Evolutionary conservation across 2,329 filamentous ascomycete species (phyloP).

Genomic region (Curvularia verruculosa): DNA sequence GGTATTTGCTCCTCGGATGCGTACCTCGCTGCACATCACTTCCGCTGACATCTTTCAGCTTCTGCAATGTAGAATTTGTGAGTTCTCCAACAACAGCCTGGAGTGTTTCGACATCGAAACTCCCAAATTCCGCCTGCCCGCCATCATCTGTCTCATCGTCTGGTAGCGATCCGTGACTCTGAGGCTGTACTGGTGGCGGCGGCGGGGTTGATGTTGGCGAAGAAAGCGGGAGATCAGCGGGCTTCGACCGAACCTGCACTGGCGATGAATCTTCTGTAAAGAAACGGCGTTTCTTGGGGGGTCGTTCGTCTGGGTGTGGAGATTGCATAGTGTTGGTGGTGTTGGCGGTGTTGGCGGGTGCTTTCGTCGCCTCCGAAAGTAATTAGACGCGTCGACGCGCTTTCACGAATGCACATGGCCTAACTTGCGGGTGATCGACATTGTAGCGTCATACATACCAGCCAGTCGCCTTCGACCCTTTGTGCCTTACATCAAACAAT

Average conservation of each 20-base stretch:
- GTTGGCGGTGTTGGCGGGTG: slow-evolving; percentile 2
- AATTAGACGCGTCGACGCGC: slow-evolving; percentile 41
- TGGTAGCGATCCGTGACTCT: neutral
- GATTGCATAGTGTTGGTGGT: slow-evolving; percentile 42
- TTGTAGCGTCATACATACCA: slow-evolving; percentile 36
- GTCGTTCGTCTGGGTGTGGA: slow-evolving; percentile 58
- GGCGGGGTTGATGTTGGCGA: slow-evolving; percentile 18
- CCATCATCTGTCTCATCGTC: slow-evolving; percentile 15
- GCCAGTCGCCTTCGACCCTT: slow-evolving; percentile 21
- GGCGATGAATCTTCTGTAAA: slow-evolving; percentile 61
- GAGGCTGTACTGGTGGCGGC: slow-evolving; percentile 35
- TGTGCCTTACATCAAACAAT: slow-evolving; percentile 16
- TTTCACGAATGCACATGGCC: slow-evolving; percentile 35
- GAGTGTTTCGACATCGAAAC: slow-evolving; percentile 63
- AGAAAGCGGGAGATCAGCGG: slow-evolving; percentile 36
- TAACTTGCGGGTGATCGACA: slow-evolving; percentile 27
- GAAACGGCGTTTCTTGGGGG: slow-evolving; percentile 67
- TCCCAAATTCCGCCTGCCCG: slow-evolving; percentile 29
- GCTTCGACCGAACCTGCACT: slow-evolving; percentile 20
- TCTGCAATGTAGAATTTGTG: slow-evolving; percentile 52
- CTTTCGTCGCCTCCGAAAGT: slow-evolving; percentile 12
- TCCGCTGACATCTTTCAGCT: slow-evolving; percentile 57
- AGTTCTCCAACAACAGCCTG: slow-evolving; percentile 64
- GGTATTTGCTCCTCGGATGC: neutral
- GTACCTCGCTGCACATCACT: slow-evolving; percentile 60